Conservation (phyloP, 2,329 filamentous ascomycete genomes). For the Myriosclerotinia duriaeana region DNA sequence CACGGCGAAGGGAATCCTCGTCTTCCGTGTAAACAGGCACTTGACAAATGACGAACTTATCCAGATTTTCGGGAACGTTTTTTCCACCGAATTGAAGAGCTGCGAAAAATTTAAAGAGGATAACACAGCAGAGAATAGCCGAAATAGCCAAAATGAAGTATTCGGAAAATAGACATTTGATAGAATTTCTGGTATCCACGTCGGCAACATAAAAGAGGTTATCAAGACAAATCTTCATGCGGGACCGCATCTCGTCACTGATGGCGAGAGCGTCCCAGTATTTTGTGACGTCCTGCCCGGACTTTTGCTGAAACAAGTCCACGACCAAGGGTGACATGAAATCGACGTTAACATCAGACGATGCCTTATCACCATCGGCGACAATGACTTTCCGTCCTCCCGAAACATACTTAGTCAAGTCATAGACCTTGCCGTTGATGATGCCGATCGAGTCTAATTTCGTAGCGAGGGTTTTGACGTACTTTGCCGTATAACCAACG, state of each 20-base stretch:
- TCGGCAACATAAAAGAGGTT: conserved; percentile 94
- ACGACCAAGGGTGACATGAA: conserved; percentile 81
- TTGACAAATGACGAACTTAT: conserved; percentile 98
- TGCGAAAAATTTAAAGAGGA: conserved; percentile 94
- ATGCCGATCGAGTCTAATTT: conserved; percentile 71
- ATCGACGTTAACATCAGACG: conserved; percentile 56
- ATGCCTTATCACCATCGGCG: conserved; percentile 51
- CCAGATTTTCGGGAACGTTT: conserved; percentile 89
- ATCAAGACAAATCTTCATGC: conserved; percentile 82
- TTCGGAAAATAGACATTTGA: conserved; percentile 79
- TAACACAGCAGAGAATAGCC: conserved; percentile 73
- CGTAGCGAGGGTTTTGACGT: conserved; percentile 67
- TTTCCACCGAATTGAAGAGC: conserved; percentile 91
- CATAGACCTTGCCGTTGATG: conserved; percentile 78
- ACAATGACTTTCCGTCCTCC: conserved; percentile 69
- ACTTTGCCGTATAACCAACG: conserved; percentile 77
- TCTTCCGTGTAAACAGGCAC: conserved; percentile 98
- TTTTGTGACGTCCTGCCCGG: conserved; percentile 79
- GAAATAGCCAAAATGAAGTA: conserved; percentile 89
- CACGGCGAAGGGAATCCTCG: conserved; percentile 93
- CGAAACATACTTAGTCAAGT: conserved; percentile 77
- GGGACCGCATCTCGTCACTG: conserved; percentile 53
- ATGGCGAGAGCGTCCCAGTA: conserved; percentile 74
- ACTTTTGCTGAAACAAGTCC: conserved; percentile 70
- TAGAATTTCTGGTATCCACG: conserved; percentile 85